Evolutionary conservation across 768 basidiomycete genomes (phyloP), one percentile per base, ranked within the genome.

Genomic region (Leccinum broughii): DNA sequence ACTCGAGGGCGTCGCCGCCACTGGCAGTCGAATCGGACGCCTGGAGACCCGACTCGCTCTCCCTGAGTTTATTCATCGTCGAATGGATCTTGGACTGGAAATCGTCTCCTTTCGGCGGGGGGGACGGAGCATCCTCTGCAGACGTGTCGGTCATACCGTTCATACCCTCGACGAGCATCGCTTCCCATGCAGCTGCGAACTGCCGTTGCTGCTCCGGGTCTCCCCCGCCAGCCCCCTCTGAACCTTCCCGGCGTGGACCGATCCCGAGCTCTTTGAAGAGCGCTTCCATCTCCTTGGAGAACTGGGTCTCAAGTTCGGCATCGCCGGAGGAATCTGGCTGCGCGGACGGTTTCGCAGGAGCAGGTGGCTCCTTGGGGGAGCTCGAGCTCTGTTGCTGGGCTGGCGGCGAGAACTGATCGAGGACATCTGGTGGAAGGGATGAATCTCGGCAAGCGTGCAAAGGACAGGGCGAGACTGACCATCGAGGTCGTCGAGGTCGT

Each of bases 1-100:
- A 74, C 51, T 86, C 81, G 0, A 90, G 66, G 0, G 81, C 70
- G 10, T 80, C 79, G 4, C 78, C 54, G 0, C 22, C 57, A 24
- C 24, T 37, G 3, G 61, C 26, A 22, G 58, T 32, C 14, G 63
- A 6, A 50, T 61, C 65, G 5, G 72, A 54, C 3, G 73, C 54
- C 9, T 70, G 63, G 22, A 75, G 66, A 1, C 26, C 63, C 17
- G 82, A 78, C 61, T 93, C 89, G 62, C 83, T 87, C 70, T 86
- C 81, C 68, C 83, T 86, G 60, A 93, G 73, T 72, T 89, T 89
- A 44, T 86, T 82, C 85, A 92, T 86, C 6, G 93, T 84, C 66
- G 85, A 81, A 61, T 81, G 81, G 54, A 94, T 87, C 60, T 80
- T 83, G 11, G 81, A 80, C 74, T 91, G 90, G 74, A 92, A 95